Base-by-base conservation (phyloP, 2,329 filamentous ascomycete species). In the Orbilia oligospora region DNA sequence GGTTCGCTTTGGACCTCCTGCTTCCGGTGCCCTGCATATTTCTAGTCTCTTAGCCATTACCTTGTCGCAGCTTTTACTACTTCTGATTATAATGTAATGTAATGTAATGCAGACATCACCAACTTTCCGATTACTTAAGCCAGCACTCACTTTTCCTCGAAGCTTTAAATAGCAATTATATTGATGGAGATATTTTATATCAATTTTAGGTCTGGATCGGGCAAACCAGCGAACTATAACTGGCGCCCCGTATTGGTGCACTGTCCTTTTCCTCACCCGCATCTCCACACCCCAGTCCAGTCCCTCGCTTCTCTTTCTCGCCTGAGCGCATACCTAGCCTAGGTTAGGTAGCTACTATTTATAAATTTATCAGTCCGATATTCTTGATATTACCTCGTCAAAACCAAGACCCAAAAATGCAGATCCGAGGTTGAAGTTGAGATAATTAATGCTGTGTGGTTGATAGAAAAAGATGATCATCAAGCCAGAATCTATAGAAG, bases 1-100 rank as follows among this genome's bases (percentile, higher is more conserved):
- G 18, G 27, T 36, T 75, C 64, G 65, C 38, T 30, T 65, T 44
- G 65, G 67, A 71, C 73, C 73, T 77, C 8, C 67, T 77, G 49
- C 46, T 71, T 77, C 67, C 72, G 66, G 71, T 14, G 10, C 22
- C 16, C 27, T 33, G 20, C 48, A 14, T 51, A 51, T 14, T 12
- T 51, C 48, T 30, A 30, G 27, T 30, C 27, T 30, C 27, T 6
- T 30, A 30, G 3, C 27, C 27, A 30, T 30, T 3, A 30, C 3
- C 27, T 30, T 30, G 27, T 30, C 27, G 27, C 27, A 30, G 27
- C 3, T 30, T 30, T 6, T n/a, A n/a, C n/a, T n/a, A n/a, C n/a
- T n/a, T n/a, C n/a, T n/a, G n/a, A n/a, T n/a, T n/a, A n/a, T n/a
- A n/a, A n/a, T n/a, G n/a, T n/a, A n/a, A n/a, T n/a, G n/a, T n/a